Evolutionary conservation across 2,329 filamentous ascomycete species (phyloP), one percentile per base, ranked within the genome.

Genomic region (Fusarium sp.): DNA sequence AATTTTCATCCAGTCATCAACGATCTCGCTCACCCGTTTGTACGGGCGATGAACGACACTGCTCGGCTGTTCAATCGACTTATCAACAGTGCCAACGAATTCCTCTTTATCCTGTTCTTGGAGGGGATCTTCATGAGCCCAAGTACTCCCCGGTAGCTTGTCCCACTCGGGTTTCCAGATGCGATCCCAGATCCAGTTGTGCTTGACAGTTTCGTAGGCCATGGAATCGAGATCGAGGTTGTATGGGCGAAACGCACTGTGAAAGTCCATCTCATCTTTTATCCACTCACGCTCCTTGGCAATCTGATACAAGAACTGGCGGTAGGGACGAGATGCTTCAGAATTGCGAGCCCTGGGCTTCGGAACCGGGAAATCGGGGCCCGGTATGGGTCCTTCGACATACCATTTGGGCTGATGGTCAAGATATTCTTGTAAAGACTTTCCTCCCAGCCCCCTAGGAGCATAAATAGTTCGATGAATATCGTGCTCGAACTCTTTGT

Each of bases 241-340:
- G 20, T 45, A 45, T n/a, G 37, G 37, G 37, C n/a, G 18, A 14
- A 20, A 2, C 35, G 10, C 8, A 39, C 10, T 6, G 13, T 9
- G 23, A n/a, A 43, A 59, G 41, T 56, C 16, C 14, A 67, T 50
- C 64, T 71, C 60, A 39, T 65, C 64, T 50, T 64, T 41, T 27
- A 76, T 30, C 57, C 70, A 68, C 13, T 70, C 60, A 52, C 68
- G 62, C 56, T 73, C 70, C 20, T 57, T 59, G 43, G 43, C 54
- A 10, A 74, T 41, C 54, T 76, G 72, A 56, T 67, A 66, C 27
- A 66, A 9, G 41, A 76, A 76, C 39, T 76, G 70, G 13, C 37
- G 41, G 32, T 60, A 68, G 18, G 72, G 74, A 8, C 74, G 72
- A 23, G 72, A 76, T 18, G 63, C 65, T 20, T 73, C 69, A n/a